phyloP scores from a whole-genome alignment of 495 filamentous ascomycete species.

The Cercophora sp. region DNA sequence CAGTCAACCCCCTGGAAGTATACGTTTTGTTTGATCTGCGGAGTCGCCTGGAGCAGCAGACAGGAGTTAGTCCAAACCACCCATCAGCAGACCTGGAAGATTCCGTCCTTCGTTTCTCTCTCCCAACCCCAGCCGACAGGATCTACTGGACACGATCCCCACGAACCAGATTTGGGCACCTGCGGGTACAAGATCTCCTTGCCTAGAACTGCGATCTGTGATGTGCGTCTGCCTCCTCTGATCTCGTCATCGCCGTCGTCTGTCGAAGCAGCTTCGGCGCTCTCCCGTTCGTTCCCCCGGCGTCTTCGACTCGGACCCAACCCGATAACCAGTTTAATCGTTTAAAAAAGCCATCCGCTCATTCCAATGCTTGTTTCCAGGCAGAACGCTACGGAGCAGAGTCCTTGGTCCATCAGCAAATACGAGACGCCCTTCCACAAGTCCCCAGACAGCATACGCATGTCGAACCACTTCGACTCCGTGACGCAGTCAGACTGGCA shows the following conservation, averaged over 20 bases:
- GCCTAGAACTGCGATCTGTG: constrained; percentile 19
- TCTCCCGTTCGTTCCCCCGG: constrained; percentile 5
- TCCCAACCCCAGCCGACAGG: constrained; percentile 18
- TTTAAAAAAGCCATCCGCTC: constrained; percentile 19
- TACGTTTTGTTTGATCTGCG: constrained; percentile 29
- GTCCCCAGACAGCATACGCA: constrained; percentile 50
- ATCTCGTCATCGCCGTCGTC: constrained; percentile 12
- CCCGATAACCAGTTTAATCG: constrained; percentile 7
- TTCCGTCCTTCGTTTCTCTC: constrained; percentile 12
- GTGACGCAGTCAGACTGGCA: constrained; percentile 59
- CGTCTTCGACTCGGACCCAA: background rate
- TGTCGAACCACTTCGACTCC: constrained; percentile 55
- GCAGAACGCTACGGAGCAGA: constrained; percentile 53
- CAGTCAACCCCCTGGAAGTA: constrained; percentile 8
- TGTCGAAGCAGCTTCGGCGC: constrained; percentile 10
- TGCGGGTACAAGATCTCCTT: constrained; percentile 20
- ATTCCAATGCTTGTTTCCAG: constrained; percentile 60
- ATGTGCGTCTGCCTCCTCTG: constrained; percentile 18
- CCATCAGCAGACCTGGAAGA: constrained; percentile 4
- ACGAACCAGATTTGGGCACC: constrained; percentile 18
- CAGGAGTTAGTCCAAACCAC: constrained; percentile 2
- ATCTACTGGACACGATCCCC: constrained; percentile 27
- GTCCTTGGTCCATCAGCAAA: constrained; percentile 56
- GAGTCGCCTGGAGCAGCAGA: constrained; percentile 15
- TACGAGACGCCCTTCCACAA: constrained; percentile 51